These are phyloP conservation scores for Zopfia rhizophila DNA, from an alignment of 2,329 filamentous ascomycete species.

Conservation along the genomic window DNA sequence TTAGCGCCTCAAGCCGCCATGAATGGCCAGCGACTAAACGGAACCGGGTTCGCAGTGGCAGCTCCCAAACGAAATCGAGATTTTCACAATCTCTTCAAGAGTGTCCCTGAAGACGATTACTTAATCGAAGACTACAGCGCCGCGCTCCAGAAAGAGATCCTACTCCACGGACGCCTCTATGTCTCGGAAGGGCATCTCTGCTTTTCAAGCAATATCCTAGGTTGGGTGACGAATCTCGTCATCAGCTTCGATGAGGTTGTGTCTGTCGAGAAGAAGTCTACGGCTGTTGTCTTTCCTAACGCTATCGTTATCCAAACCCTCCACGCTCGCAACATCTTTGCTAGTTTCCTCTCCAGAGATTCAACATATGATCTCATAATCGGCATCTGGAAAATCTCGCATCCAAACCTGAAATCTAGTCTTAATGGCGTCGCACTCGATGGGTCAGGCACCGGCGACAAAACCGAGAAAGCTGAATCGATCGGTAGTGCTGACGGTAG, in stretches of 20 bases:
- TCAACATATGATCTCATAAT: constrained; percentile 97
- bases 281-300: constrained; percentile 94
- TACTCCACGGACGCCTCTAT: constrained; percentile 92
- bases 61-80: constrained; percentile 96
- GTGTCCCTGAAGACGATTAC: constrained; percentile 97
- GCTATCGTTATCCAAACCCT: constrained; percentile 96
- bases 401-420: constrained; percentile 90
- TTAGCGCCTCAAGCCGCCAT: constrained; percentile 71
- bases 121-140: constrained; percentile 99
- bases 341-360: constrained; percentile 92
- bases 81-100: constrained; percentile 93
- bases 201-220: constrained; percentile 98
- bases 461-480: constrained; percentile 85
- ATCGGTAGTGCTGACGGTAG: constrained; percentile 57
- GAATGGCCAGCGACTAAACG: constrained; percentile 81
- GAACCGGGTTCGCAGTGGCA: constrained; percentile 95
- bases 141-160: constrained; percentile 92
- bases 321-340: constrained; percentile 94
- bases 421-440: constrained; percentile 88
- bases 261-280: constrained; percentile 95
- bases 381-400: constrained; percentile 97
- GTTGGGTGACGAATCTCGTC: constrained; percentile 96
- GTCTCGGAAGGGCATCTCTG: constrained; percentile 97
- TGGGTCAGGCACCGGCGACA: constrained; percentile 80
- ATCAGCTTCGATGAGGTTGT: constrained; percentile 99